phyloP scores from a whole-genome alignment of 2,329 filamentous ascomycete species.

The Ophiostoma montium region DNA sequence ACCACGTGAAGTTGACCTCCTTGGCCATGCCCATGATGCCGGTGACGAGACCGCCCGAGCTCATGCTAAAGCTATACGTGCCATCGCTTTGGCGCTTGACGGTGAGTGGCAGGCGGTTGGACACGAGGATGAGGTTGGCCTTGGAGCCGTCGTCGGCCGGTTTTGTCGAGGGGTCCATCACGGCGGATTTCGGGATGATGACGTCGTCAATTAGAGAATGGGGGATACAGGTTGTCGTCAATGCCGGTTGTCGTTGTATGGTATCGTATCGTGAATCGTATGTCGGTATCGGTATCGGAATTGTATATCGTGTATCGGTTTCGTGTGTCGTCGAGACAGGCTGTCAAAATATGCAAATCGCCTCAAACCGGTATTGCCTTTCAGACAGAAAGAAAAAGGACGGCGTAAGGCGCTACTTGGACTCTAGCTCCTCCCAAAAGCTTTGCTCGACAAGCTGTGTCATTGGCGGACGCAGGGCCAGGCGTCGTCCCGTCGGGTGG shows the following conservation, averaged over 20 bases:
- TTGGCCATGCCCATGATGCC: conserved; percentile 85
- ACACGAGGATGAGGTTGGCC: conserved; percentile 45
- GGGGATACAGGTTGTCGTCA: too few species aligned
- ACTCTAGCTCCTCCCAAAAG: background rate
- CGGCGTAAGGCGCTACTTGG: background rate
- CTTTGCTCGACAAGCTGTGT: background rate
- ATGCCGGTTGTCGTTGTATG: too few species aligned
- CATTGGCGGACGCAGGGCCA: background rate
- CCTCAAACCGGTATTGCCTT: too few species aligned
- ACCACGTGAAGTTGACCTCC: conserved; percentile 93
- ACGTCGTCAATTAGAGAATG: too few species aligned
- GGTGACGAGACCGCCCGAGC: conserved; percentile 87
- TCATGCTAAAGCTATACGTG: conserved; percentile 89
- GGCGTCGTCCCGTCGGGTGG: conserved; percentile 3
- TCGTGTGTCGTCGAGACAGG: too few species aligned
- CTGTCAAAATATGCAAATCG: too few species aligned
- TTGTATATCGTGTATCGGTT: too few species aligned
- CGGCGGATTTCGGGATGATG: too few species aligned
- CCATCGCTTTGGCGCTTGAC: conserved; percentile 90
- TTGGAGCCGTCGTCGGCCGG: conserved; percentile 8
- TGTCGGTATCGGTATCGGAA: too few species aligned
- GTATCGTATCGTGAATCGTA: too few species aligned
- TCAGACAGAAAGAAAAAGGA: background rate
- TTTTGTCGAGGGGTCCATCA: conserved; percentile 3
- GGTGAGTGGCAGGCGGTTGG: conserved; percentile 89